Evolutionary conservation across 2,329 filamentous ascomycete species (phyloP), one percentile per base, ranked within the genome.

Genomic region (Hypocrella siamensis): DNA sequence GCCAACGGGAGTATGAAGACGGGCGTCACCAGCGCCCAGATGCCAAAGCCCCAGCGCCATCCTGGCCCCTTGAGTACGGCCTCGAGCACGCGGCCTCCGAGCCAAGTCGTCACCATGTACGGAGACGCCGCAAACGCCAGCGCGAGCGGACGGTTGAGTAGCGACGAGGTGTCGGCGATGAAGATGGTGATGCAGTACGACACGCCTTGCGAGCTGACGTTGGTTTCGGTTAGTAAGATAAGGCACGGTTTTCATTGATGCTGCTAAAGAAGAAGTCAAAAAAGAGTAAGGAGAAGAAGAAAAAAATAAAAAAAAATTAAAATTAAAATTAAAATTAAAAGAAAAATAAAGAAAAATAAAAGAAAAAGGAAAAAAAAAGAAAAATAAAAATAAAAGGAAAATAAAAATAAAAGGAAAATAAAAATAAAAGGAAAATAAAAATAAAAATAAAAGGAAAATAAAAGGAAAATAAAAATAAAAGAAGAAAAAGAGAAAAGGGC

Each of bases 31-130:
- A 82, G 75, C 35, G 67, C 59, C 52, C 72, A 80, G 38, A 69
- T 61, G 30, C 75, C 76, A 39, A 75, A 75, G 4, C 66, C 75
- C 78, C 76, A 82, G 33, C 75, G 63, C 67, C 70, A 81, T 30
- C 65, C 68, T 4, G 63, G 54, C n/a, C 63, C 52, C 6, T 48
- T 37, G 15, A 70, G 53, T 32, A 76, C 64, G 1, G 54, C 51
- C 9, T 68, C 55, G 0, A 67, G 65, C 31, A 75, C 65, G 17
- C 63, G 66, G 0, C 70, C 65, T 4, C 71, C 69, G n/a, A 70
- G 63, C 57, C 71, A 81, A 5, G 74, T 70, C 1, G 73, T 77
- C 34, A 72, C 61, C 38, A 82, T 65, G 46, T 75, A 78, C 1
- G 77, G 77, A 2, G 77, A 70, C 14, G 67, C 62, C 12, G 72